Evolutionary conservation across 2,329 filamentous ascomycete species (phyloP).

Genomic region (Curvularia sp.): DNA sequence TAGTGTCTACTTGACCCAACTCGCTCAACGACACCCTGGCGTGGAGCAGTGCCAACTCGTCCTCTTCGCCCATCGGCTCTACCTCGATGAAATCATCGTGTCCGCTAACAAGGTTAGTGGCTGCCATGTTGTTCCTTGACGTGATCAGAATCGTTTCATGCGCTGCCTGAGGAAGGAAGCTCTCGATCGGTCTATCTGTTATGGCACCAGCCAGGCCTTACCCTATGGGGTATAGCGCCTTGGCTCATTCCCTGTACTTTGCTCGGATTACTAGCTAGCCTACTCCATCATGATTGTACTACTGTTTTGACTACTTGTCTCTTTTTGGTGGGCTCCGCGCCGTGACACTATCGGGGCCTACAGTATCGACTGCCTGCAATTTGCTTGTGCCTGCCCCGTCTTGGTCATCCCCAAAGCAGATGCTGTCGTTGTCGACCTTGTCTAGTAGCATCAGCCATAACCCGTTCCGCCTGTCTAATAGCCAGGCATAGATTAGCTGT

Average conservation of each 20-base stretch:
- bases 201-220: no score
- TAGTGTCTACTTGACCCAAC: background rate
- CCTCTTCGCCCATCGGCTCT: background rate
- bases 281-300: no score
- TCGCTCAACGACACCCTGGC: background rate
- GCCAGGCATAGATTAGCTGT: constrained; percentile 22
- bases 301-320: no score
- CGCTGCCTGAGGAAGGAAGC: constrained; percentile 20
- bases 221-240: no score
- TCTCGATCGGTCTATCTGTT: constrained; percentile 12
- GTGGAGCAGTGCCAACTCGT: background rate
- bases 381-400: no score
- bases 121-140: constrained; percentile 25
- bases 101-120: constrained; percentile 23
- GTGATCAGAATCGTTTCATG: constrained; percentile 25
- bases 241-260: no score
- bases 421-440: constrained; percentile 24
- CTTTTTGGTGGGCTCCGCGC: no score
- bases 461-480: constrained; percentile 20
- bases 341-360: no score
- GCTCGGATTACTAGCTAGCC: no score
- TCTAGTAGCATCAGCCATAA: constrained; percentile 28
- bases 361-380: no score
- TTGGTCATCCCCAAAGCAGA: constrained; percentile 7
- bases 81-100: background rate